Base-by-base conservation (phyloP, 352 stramenopile species). In the Phytophthora fragariaefolia region DNA sequence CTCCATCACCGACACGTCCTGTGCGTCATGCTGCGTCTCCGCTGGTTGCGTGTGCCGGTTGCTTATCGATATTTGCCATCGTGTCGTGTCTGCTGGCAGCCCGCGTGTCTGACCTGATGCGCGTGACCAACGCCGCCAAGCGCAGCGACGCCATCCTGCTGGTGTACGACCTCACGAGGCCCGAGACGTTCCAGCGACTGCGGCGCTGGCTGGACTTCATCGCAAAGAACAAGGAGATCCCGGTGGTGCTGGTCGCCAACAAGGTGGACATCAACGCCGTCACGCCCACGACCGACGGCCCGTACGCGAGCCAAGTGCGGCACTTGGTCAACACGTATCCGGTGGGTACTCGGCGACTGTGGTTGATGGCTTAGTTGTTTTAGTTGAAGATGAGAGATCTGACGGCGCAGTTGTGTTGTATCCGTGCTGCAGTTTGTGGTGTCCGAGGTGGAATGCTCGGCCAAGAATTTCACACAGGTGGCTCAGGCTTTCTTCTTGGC, bases 1-100 rank as follows among this genome's bases (percentile, higher is more conserved):
- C 58, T 96, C 90, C 50, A 95, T 96, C 62, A 96, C 89, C 15
- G 90, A 97, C 70, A 96, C 89, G 1, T 92, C 84, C 2, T 92
- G 85, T 93, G 70, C 43, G 82, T 77, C 7, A 32, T 51, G 56
- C 17, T 26, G 17, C 48, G 36, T n/a, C 17, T 30, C 4, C 10
- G 28, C n/a, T 30, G 45, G 22, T 40, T 40, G 17, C 48, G 22
- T 30, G 18, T 36, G 27, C 51, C n/a, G 47, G 26, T 32, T 57
- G 4, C 17, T 54, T n/a, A n/a, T n/a, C n/a, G n/a, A 15, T 48
- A 30, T 23, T 34, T 22, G 38, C 8, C 26, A 43, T 58, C 23
- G 5, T 46, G 50, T 20, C 36, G 5, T n/a, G 70, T 47, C 22
- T 69, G 57, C 22, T 54, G 13, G 28, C 55, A 92, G 83, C 87